Evolutionary conservation across 2,329 filamentous ascomycete species (phyloP), one percentile per base, ranked within the genome.

Genomic region (Talaromyces atroroseus): DNA sequence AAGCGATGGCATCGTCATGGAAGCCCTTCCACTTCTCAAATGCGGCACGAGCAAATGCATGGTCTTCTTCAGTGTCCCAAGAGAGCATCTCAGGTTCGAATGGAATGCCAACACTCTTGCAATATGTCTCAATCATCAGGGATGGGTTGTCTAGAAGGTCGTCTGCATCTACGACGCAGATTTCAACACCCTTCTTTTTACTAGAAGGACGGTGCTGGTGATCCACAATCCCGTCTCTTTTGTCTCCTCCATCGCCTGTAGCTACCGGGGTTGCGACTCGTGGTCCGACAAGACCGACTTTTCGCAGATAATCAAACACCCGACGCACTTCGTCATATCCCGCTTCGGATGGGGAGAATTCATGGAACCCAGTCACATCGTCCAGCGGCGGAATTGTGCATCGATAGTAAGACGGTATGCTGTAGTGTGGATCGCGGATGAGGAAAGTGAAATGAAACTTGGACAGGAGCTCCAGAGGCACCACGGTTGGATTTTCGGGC

Each of bases 21-120:
- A 95, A 97, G 11, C 94, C 94, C 63, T 86, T 88, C 94, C 94
- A 97, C 78, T 99, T 97, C 75, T 92, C 90, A 75, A 97, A 97
- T 18, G 85, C 86, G 61, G 84, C 80, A 62, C 81, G 79, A 2
- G 92, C 92, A 60, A 82, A 77, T 52, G 75, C 64, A 63, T 90
- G 85, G 64, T 87, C 86, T 61, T 88, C 86, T 52, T 87, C 84
- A 26, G 86, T 84, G 60, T 88, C 83, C 94, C 94, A 97, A 58
- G 82, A 79, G 60, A 99, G 79, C 92, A 97, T 96, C 14, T 82
- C 78, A 0, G 84, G 82, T 46, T 77, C 77, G 72, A 87, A 99
- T 16, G 88, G 82, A 58, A 96, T 80, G 24, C 87, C 90, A 14
- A 91, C 89, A 63, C 86, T 87, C 62, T 85, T 81, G 77, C 92